phyloP scores from a whole-genome alignment of 2,329 filamentous ascomycete species.

The Chaetomium sp. region DNA sequence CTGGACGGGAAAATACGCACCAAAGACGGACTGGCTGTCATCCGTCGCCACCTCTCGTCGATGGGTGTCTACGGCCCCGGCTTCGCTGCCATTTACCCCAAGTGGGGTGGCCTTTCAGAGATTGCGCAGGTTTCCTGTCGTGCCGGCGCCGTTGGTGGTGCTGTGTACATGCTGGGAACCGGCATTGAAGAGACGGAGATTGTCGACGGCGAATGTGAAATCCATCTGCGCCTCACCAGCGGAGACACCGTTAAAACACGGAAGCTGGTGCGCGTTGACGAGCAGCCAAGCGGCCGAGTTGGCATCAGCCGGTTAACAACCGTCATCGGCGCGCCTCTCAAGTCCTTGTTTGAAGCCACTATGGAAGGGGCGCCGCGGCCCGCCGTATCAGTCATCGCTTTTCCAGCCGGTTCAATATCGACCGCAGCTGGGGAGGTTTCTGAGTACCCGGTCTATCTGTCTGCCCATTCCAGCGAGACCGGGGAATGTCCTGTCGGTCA shows the following conservation, averaged over 20 bases:
- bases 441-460: slow-evolving; percentile 47
- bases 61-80: slow-evolving; percentile 83
- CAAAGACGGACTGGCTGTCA: slow-evolving; percentile 60
- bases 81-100: slow-evolving; percentile 83
- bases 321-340: slow-evolving; percentile 61
- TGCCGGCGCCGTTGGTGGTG: slow-evolving; percentile 83
- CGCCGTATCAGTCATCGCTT: slow-evolving; percentile 64
- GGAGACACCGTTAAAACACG: slow-evolving; percentile 51
- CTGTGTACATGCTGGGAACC: slow-evolving; percentile 78
- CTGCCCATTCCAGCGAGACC: slow-evolving; percentile 81
- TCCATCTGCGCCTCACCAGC: slow-evolving; percentile 42
- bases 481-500: slow-evolving; percentile 85
- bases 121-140: slow-evolving; percentile 87
- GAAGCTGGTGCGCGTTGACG: slow-evolving; percentile 43
- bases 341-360: slow-evolving; percentile 59
- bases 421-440: slow-evolving; percentile 29
- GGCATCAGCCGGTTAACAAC: slow-evolving; percentile 56
- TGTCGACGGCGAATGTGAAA: slow-evolving; percentile 4
- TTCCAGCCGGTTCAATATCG: slow-evolving; percentile 48
- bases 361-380: slow-evolving; percentile 71
- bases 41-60: slow-evolving; percentile 75
- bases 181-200: slow-evolving; percentile 44
- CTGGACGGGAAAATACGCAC: slow-evolving; percentile 58
- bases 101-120: slow-evolving; percentile 88
- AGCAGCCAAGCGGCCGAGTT: slow-evolving; percentile 23